Conservation (phyloP, 2,329 filamentous ascomycete genomes). For the Cladosporium oxysporum region DNA sequence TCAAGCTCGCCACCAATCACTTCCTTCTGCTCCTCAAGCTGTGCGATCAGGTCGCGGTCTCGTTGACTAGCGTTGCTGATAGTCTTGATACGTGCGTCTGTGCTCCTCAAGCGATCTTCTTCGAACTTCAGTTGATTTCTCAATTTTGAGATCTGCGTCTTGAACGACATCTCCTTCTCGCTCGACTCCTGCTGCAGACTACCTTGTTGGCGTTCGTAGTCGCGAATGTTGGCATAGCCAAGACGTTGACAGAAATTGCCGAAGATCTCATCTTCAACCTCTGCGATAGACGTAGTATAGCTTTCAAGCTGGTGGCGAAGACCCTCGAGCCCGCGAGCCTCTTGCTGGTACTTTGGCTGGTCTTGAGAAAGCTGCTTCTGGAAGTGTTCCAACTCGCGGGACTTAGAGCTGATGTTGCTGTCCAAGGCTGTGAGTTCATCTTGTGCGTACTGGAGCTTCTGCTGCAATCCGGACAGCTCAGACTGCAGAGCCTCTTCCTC, state of each 20-base stretch:
- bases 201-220: conserved; percentile 91
- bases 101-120: conserved; percentile 71
- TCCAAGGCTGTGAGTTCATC: conserved; percentile 77
- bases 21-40: conserved; percentile 71
- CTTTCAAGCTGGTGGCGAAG: conserved; percentile 58
- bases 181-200: conserved; percentile 87
- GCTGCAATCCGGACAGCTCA: conserved; percentile 77
- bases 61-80: conserved; percentile 68
- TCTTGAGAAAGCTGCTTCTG: conserved; percentile 73
- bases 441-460: conserved; percentile 69
- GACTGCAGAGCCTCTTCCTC: conserved; percentile 80
- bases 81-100: conserved; percentile 66
- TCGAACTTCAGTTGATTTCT: conserved; percentile 64
- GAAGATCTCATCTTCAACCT: conserved; percentile 88
- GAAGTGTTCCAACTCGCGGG: conserved; percentile 74
- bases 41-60: conserved; percentile 67
- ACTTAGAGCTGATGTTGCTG: conserved; percentile 81
- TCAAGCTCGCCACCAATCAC: conserved; percentile 73
- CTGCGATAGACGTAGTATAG: conserved; percentile 66
- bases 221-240: conserved; percentile 84
- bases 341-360: conserved; percentile 74
- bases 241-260: conserved; percentile 80
- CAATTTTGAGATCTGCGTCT: conserved; percentile 69
- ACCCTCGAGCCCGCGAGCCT: conserved; percentile 67
- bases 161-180: conserved; percentile 83